Base-by-base conservation (phyloP, 306 rosid genomes). In the Inga laurina region DNA sequence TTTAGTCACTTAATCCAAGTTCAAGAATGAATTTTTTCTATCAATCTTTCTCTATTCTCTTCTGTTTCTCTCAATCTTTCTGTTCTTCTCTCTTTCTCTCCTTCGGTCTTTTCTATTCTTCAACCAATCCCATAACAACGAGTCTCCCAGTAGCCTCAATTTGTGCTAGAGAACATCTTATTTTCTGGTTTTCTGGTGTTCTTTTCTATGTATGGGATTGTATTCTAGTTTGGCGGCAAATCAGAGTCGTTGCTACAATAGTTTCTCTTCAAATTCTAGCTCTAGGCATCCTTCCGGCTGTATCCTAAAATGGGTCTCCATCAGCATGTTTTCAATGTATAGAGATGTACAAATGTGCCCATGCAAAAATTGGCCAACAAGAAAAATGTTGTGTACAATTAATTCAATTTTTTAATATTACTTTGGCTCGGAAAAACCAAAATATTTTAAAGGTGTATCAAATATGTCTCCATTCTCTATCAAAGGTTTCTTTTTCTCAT, bases 401-500 rank as follows among this genome's bases (percentile, higher is more conserved):
- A 21, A 14, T 35, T 43, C 75, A 43, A 24, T 45, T 64, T 44
- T 15, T 49, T 52, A 52, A 16, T 18, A 18, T 52, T 52, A 78
- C 24, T 52, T 44, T 54, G 22, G 37, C 24, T 12, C 35, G 0
- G 4, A 24, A 35, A 51, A 48, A 48, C 18, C 52, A 48, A 48
- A 69, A 48, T 19, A 67, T 70, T 75, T 70, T 52, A 57, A 34
- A 72, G 18, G 41, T 27, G 22, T 7, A 48, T 72, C 18, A 27
- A 72, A 46, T 12, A 72, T 22, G 39, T 48, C 61, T 72, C 24
- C n/a, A 27, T 8, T 46, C 24, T 79, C 65, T 62, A 72, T 14
- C 43, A 56, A 14, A 72, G 79, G 56, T 52, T 74, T 61, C 80
- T 81, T 83, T 81, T 74, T 22, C 64, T 43, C 37, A 44, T 80